phyloP scores from a whole-genome alignment of 257 asterid species.

The Lycium ferocissimum region DNA sequence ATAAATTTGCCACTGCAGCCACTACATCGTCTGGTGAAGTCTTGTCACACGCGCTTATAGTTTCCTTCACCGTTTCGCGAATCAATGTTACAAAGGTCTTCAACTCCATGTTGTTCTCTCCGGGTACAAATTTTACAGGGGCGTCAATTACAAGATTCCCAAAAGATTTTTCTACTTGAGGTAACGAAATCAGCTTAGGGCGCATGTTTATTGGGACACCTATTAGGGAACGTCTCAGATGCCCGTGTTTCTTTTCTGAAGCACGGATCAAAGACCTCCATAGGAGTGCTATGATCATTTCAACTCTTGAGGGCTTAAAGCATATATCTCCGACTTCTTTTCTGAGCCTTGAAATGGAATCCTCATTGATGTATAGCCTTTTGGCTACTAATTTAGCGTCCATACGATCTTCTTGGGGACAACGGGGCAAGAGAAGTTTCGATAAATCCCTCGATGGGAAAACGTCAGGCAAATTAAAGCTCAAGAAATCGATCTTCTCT shows the following conservation, averaged over 20 bases:
- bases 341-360: background rate
- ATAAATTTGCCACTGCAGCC: background rate
- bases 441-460: background rate
- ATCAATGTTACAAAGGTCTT: background rate
- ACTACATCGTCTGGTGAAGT: background rate
- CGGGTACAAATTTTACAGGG: background rate
- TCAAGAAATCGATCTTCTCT: background rate
- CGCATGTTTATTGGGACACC: background rate
- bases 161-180: background rate
- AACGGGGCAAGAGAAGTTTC: conserved; percentile 2
- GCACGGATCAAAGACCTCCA: background rate
- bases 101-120: background rate
- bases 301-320: conserved; percentile 19
- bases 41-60: background rate
- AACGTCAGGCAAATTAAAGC: background rate
- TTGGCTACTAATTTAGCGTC: background rate
- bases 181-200: background rate
- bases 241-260: background rate
- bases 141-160: background rate
- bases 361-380: background rate
- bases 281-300: background rate
- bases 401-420: background rate
- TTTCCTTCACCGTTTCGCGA: background rate
- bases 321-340: background rate
- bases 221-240: background rate